A percentile compares a stretch with the other conserved stretches of the same genome.
Evolutionary conservation across 352 stramenopile genomes (phyloP).

Genomic region (Peronospora belbahrii): DNA sequence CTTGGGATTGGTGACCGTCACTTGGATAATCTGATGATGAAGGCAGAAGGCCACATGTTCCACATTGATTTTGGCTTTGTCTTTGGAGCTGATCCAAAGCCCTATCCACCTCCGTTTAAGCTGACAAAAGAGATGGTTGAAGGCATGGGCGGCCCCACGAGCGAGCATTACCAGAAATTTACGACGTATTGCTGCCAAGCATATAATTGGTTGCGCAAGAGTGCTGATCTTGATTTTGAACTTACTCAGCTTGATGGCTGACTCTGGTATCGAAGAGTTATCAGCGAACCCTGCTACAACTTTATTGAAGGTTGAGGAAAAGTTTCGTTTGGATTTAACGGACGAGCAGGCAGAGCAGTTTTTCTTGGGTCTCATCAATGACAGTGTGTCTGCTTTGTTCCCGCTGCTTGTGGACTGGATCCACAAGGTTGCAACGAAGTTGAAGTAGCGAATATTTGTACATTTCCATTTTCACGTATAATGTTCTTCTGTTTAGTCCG

Average conservation of each 20-base stretch:
- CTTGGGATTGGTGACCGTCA: slow-evolving; percentile 98
- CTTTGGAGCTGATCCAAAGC: slow-evolving; percentile 98
- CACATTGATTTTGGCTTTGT: slow-evolving; percentile 99
- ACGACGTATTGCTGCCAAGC: slow-evolving; percentile 90
- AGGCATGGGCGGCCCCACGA: slow-evolving; percentile 91
- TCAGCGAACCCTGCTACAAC: slow-evolving; percentile 80
- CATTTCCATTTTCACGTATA: slow-evolving; percentile 6
- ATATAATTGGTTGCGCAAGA: slow-evolving; percentile 94
- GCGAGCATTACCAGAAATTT: slow-evolving; percentile 89
- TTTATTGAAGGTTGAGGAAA: slow-evolving; percentile 90
- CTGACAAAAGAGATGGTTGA: slow-evolving; percentile 97
- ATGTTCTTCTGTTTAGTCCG: slow-evolving; percentile 7
- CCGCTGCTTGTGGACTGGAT: slow-evolving; percentile 84
- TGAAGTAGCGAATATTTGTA: slow-evolving; percentile 33
- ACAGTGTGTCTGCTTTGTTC: slow-evolving; percentile 91
- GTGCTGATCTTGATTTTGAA: slow-evolving; percentile 97
- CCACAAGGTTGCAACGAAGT: slow-evolving; percentile 71
- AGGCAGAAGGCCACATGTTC: slow-evolving; percentile 94
- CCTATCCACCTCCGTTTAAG: slow-evolving; percentile 96
- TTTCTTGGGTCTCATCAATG: slow-evolving; percentile 94
- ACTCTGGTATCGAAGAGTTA: slow-evolving; percentile 95
- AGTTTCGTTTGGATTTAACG: slow-evolving; percentile 94
- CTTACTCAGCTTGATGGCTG: slow-evolving; percentile 97
- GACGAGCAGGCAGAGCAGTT: slow-evolving; percentile 97
- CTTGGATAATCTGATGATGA: slow-evolving; percentile 99